phyloP scores from a whole-genome alignment of 75 land plant species.

The Ceratopteris richardii region DNA sequence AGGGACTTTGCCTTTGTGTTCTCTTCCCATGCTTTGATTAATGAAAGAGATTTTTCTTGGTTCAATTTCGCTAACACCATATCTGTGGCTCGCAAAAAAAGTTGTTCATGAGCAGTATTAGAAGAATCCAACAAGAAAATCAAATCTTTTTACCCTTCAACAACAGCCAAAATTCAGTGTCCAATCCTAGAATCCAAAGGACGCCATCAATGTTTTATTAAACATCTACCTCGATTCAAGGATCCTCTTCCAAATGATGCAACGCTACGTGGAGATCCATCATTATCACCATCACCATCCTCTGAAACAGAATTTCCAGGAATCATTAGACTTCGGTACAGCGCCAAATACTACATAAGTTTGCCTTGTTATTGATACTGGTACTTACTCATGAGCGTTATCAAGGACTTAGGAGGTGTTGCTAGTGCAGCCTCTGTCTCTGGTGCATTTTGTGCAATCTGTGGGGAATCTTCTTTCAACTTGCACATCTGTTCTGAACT shows the following conservation, averaged over 20 bases:
- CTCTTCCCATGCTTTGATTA: conserved; percentile 84
- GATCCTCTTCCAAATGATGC: conserved; percentile 4
- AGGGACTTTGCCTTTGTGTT: conserved; percentile 58
- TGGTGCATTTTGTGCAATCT: no score
- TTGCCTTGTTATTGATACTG: no score
- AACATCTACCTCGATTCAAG: conserved; percentile 1
- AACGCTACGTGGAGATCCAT: neutral
- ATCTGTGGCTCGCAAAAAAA: conserved; percentile 20
- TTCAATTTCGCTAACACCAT: conserved; percentile 50
- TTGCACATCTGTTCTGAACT: no score
- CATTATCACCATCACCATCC: conserved; percentile 3
- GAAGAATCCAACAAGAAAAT: neutral
- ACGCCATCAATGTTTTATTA: no score
- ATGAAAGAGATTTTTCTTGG: conserved; percentile 50
- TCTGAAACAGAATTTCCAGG: neutral
- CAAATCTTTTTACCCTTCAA: neutral
- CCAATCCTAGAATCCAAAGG: no score
- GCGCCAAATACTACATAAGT: no score
- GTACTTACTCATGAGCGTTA: no score
- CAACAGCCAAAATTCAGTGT: neutral
- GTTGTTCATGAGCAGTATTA: neutral
- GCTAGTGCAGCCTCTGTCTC: no score
- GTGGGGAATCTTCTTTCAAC: no score
- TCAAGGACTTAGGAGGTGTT: no score
- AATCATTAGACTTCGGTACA: no score